phyloP scores from a whole-genome alignment of 352 stramenopile genomes.

The Globisporangium paroecandrum region DNA sequence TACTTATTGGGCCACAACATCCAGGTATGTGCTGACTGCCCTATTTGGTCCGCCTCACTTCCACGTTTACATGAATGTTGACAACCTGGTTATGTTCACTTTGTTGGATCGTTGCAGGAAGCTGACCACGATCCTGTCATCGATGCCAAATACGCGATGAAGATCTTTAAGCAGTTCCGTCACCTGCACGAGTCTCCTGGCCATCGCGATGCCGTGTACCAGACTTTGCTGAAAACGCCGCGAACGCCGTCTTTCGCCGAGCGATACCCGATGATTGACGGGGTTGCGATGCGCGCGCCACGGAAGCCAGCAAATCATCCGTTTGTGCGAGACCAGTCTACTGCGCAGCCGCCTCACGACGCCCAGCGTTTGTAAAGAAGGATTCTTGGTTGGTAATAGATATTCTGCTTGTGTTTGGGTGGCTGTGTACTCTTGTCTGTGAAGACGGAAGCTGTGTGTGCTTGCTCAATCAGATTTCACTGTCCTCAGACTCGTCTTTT shows the following conservation, averaged over 20 bases:
- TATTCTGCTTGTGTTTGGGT: slow-evolving; percentile 16
- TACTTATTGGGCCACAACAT: slow-evolving; percentile 79
- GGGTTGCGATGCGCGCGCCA: slow-evolving; percentile 72
- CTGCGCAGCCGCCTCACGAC: background rate
- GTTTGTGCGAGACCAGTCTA: slow-evolving; percentile 22
- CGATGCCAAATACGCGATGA: slow-evolving; percentile 87
- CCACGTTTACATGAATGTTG: background rate
- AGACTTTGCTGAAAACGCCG: slow-evolving; percentile 79
- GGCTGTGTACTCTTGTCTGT: slow-evolving; percentile 4
- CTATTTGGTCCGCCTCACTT: background rate
- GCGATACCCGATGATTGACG: slow-evolving; percentile 78
- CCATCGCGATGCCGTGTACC: slow-evolving; percentile 74
- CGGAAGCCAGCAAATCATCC: slow-evolving; percentile 52
- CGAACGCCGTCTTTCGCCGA: slow-evolving; percentile 83
- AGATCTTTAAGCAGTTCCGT: slow-evolving; percentile 84
- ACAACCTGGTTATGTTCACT: background rate
- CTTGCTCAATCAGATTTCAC: slow-evolving; percentile 35
- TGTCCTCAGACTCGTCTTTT: slow-evolving; percentile 50
- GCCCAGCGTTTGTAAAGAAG: slow-evolving; percentile 6
- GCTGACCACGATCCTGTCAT: slow-evolving; percentile 83
- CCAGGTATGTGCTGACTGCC: slow-evolving; percentile 32
- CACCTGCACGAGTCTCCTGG: slow-evolving; percentile 74
- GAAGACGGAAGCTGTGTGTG: background rate
- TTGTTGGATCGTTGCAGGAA: slow-evolving; percentile 28
- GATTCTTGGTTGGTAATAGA: slow-evolving; percentile 18